Conservation (phyloP, 352 stramenopile species). For the Pythium monospermum region DNA sequence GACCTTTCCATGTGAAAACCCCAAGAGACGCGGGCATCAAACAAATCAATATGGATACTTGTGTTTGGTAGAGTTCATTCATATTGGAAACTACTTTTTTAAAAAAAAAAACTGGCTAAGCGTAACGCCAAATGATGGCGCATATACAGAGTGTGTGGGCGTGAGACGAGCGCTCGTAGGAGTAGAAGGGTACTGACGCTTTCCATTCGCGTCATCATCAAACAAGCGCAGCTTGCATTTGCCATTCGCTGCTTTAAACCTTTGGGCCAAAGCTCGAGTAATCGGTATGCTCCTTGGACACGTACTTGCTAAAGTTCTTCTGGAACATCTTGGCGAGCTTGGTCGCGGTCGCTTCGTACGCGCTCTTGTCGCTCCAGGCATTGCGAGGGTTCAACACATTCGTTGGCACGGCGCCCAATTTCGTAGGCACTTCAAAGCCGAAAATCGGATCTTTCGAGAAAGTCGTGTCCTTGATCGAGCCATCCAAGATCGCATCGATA, state of each 20-base stretch:
- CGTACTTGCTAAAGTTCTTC: slow-evolving; percentile 92
- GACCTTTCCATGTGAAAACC: slow-evolving; percentile 38
- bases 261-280: slow-evolving; percentile 95
- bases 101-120: too few species aligned
- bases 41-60: too few species aligned
- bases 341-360: slow-evolving; percentile 64
- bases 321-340: slow-evolving; percentile 76
- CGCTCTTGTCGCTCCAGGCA: slow-evolving; percentile 74
- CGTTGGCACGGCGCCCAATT: slow-evolving; percentile 56
- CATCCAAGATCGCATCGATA: slow-evolving; percentile 67
- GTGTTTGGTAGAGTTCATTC: too few species aligned
- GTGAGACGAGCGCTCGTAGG: too few species aligned
- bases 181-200: too few species aligned
- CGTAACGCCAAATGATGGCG: too few species aligned
- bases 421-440: slow-evolving; percentile 60
- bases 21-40: too few species aligned
- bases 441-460: slow-evolving; percentile 73
- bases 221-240: too few species aligned
- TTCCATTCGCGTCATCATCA: too few species aligned
- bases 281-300: slow-evolving; percentile 91
- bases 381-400: slow-evolving; percentile 74
- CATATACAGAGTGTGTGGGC: too few species aligned
- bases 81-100: too few species aligned
- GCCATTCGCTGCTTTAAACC: slow-evolving; percentile 34
- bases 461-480: slow-evolving; percentile 52